These are phyloP conservation scores for Aspergillus sp. DNA, from an alignment of 2,329 filamentous ascomycete genomes.

Conservation along the genomic window DNA sequence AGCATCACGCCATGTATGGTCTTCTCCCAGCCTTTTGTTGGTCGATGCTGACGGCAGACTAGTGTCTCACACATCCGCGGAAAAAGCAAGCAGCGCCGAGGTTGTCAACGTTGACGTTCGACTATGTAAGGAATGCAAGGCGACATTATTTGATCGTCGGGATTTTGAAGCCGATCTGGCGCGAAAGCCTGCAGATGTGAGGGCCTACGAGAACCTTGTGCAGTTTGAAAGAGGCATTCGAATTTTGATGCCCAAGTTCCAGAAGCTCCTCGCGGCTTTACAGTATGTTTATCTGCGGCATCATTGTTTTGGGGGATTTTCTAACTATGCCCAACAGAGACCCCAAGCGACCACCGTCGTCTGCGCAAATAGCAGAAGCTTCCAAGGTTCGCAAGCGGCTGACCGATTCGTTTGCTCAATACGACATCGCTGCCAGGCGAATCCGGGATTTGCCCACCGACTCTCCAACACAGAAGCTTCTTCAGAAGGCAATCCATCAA, in stretches of 20 bases:
- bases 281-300: slow-evolving; percentile 49
- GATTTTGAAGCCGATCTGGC: slow-evolving; percentile 73
- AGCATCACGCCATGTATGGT: slow-evolving; percentile 66
- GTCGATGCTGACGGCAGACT: slow-evolving; percentile 24
- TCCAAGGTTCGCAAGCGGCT: slow-evolving; percentile 85
- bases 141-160: slow-evolving; percentile 67
- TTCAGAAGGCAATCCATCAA: slow-evolving; percentile 80
- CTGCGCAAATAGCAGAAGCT: slow-evolving; percentile 75
- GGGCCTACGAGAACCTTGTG: slow-evolving; percentile 75
- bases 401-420: slow-evolving; percentile 85
- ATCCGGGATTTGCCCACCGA: slow-evolving; percentile 75
- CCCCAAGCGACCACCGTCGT: slow-evolving; percentile 61
- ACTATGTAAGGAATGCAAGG: slow-evolving; percentile 86
- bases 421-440: slow-evolving; percentile 75
- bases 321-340: slow-evolving; percentile 42
- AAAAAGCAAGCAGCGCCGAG: slow-evolving; percentile 44
- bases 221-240: slow-evolving; percentile 88
- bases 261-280: slow-evolving; percentile 68
- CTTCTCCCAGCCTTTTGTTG: not conserved
- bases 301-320: not conserved
- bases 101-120: slow-evolving; percentile 75
- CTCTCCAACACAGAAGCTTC: slow-evolving; percentile 66
- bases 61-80: slow-evolving; percentile 36
- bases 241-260: slow-evolving; percentile 77
- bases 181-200: slow-evolving; percentile 69